phyloP scores from a whole-genome alignment of 768 basidiomycete genomes.

The Leccinum variicolor region DNA sequence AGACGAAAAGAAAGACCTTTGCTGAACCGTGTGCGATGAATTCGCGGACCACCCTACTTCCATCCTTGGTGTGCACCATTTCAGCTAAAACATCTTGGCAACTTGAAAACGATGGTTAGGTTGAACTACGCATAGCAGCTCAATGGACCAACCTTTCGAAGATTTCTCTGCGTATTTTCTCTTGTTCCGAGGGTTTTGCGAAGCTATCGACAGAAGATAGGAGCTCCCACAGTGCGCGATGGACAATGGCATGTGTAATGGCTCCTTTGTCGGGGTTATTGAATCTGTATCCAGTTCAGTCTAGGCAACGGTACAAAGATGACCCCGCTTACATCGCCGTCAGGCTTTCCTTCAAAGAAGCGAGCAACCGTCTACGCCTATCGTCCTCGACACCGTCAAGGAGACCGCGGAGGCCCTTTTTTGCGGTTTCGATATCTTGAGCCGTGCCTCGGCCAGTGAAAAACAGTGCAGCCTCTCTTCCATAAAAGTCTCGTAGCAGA shows the following conservation, averaged over 20 bases:
- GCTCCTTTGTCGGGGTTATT: slow-evolving; percentile 92
- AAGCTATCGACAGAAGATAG: slow-evolving; percentile 56
- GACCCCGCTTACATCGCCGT: slow-evolving; percentile 58
- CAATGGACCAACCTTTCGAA: slow-evolving; percentile 63
- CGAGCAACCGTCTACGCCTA: slow-evolving; percentile 62
- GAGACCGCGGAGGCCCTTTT: slow-evolving; percentile 65
- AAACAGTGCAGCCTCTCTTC: slow-evolving; percentile 82
- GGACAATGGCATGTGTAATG: slow-evolving; percentile 82
- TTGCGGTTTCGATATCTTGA: slow-evolving; percentile 60
- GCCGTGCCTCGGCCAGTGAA: slow-evolving; percentile 49
- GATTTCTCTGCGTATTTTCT: slow-evolving; percentile 74
- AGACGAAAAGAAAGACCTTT: slow-evolving; percentile 47
- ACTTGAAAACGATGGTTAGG: slow-evolving; percentile 35
- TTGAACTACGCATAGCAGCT: background rate
- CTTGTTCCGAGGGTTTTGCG: slow-evolving; percentile 61
- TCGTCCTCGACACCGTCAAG: slow-evolving; percentile 64
- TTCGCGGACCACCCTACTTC: slow-evolving; percentile 80
- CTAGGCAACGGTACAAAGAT: background rate
- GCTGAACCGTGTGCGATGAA: slow-evolving; percentile 81
- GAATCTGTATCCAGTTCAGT: slow-evolving; percentile 49
- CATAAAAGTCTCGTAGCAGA: slow-evolving; percentile 85
- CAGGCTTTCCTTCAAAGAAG: slow-evolving; percentile 70
- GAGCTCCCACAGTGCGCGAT: slow-evolving; percentile 86
- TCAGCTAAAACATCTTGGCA: slow-evolving; percentile 86
- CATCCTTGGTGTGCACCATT: slow-evolving; percentile 93